Evolutionary conservation across 2,329 filamentous ascomycete species (phyloP), one percentile per base, ranked within the genome.

Genomic region (Xylaria sp.): DNA sequence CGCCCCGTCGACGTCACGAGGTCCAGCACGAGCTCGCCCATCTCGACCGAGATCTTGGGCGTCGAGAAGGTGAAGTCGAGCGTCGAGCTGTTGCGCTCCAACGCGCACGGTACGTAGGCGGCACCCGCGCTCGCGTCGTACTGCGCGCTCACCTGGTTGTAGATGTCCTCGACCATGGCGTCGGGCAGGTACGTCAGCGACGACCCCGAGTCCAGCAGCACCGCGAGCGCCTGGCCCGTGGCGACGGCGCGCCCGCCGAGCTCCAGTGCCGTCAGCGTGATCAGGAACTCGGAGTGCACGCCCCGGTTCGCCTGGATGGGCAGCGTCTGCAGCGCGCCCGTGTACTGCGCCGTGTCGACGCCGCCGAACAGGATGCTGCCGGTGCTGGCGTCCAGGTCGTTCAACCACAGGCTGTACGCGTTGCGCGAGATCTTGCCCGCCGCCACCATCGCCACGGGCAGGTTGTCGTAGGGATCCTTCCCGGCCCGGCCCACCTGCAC

Each of bases 281-380:
- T 84, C 60, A 89, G 78, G 70, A 93, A 90, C 70, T 91, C 85
- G 54, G 80, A 78, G 70, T 81, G 89, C 19, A 75, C 70, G 40
- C 83, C 82, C 25, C 76, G 72, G 38, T 80, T 75, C 63, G 78
- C 77, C 69, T 90, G 84, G 54, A 94, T 79, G 2, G 91, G 90
- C 1, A 94, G 74, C 0, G 88, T 90, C 61, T 85, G 74, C 29
- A 94, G 80, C 3, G 80, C 72, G 19, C 89, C 90, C 2, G 77
- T 71, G 72, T 85, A 93, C 66, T 88, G 87, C 21, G 78, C 85
- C 2, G 81, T 85, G 74, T 93, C 89, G 59, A 93, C 83, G 29
- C 91, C 90, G 29, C 90, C 90, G 68, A 93, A 93, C 1, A 93
- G 78, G 55, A 93, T 87, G 62, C 79, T 87, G 55, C 90, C 90